Conservation (phyloP, 2,329 filamentous ascomycete species). For the Xylariaceae sp. region DNA sequence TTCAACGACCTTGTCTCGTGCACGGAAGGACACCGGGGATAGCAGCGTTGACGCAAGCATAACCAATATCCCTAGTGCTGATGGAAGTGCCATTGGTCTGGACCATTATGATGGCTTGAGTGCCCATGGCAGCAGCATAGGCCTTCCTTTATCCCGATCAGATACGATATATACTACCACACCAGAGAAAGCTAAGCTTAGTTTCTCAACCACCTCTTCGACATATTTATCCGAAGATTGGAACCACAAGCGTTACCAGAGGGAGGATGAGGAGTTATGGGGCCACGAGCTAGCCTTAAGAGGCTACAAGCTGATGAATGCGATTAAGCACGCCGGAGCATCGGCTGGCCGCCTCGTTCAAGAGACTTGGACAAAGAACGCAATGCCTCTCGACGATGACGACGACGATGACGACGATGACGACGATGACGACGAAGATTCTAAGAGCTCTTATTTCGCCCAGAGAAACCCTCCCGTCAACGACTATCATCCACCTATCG, state of each 20-base stretch:
- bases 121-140: conserved; percentile 29
- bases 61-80: conserved; percentile 23
- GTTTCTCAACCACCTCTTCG: conserved; percentile 35
- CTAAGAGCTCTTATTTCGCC: conserved; percentile 57
- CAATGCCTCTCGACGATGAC: conserved; percentile 49
- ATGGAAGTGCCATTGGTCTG: background rate
- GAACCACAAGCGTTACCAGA: conserved; percentile 76
- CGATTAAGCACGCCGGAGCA: conserved; percentile 55
- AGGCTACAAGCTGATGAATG: conserved; percentile 55
- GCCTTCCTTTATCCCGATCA: conserved; percentile 34
- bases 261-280: conserved; percentile 86
- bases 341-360: conserved; percentile 53
- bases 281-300: conserved; percentile 56
- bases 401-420: too few relatives aligned
- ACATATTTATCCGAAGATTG: conserved; percentile 53
- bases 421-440: conserved; percentile 47
- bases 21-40: conserved; percentile 14
- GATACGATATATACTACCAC: conserved; percentile 43
- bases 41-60: conserved; percentile 35
- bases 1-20: background rate
- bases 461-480: conserved; percentile 71
- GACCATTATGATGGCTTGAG: conserved; percentile 2
- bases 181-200: conserved; percentile 43
- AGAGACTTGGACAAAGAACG: conserved; percentile 48
- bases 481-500: conserved; percentile 80